These are phyloP conservation scores for Candida alai DNA, from an alignment of 805 yeast species.

Conservation along the genomic window DNA sequence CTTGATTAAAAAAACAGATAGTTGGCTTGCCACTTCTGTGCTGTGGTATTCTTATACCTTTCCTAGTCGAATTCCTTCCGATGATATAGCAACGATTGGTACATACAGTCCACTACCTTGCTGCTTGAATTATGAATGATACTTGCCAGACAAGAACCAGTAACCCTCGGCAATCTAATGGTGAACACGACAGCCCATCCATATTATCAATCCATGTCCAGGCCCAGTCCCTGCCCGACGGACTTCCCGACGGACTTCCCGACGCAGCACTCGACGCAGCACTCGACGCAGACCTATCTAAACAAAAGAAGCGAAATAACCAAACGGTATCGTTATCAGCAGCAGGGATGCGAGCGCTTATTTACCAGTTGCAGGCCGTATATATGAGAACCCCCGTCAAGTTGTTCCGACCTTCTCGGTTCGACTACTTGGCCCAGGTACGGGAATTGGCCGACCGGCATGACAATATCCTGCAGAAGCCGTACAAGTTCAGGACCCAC, in stretches of 20 bases:
- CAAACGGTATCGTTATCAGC: constrained; percentile 71
- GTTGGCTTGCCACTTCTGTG: no score
- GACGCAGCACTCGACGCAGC: neutral
- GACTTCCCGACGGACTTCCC: neutral
- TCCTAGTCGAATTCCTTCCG: no score
- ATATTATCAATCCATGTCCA: no score
- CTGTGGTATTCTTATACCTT: no score
- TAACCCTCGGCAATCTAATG: no score
- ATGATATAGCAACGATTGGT: no score
- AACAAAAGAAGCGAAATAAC: constrained; percentile 18
- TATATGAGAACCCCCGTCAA: constrained; percentile 82
- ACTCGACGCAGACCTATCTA: constrained; percentile 2
- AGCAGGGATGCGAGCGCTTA: constrained; percentile 81
- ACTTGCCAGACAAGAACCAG: no score
- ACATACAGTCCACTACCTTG: no score
- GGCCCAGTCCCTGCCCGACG: no score
- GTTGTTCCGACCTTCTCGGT: constrained; percentile 83
- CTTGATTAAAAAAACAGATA: no score
- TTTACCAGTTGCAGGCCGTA: constrained; percentile 72
- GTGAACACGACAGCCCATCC: no score
- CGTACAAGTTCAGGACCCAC: constrained; percentile 62
- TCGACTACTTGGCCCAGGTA: constrained; percentile 76
- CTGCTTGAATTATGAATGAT: no score
- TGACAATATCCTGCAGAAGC: constrained; percentile 39
- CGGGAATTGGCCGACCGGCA: constrained; percentile 49